phyloP scores from a whole-genome alignment of 2,329 filamentous ascomycete genomes.

The Nemania serpens region DNA sequence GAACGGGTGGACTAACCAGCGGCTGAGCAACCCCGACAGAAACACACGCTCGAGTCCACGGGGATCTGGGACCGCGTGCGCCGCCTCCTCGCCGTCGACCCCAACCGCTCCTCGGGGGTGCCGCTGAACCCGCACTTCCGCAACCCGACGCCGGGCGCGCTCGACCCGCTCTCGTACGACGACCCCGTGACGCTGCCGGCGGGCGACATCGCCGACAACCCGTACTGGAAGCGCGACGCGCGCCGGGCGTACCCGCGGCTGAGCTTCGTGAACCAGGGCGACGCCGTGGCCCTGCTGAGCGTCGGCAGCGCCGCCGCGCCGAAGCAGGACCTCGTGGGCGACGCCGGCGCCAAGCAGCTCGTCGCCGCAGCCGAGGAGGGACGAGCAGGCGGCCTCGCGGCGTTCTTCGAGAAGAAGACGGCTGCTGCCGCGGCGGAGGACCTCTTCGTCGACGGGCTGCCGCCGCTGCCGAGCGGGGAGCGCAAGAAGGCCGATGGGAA shows the following conservation, averaged over 20 bases:
- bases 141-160: conserved; percentile 76
- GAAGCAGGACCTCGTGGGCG: conserved; percentile 81
- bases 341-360: conserved; percentile 69
- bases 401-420: conserved; percentile 71
- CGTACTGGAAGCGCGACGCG: conserved; percentile 93
- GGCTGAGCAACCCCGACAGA: conserved; percentile 57
- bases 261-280: conserved; percentile 79
- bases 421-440: conserved; percentile 52
- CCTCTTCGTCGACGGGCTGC: conserved; percentile 77
- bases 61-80: conserved; percentile 89
- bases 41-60: conserved; percentile 91
- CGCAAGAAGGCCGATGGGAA: conserved; percentile 53
- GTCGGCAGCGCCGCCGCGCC: conserved; percentile 82
- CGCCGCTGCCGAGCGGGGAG: conserved; percentile 81
- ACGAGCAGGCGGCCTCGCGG: conserved; percentile 67
- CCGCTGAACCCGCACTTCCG: conserved; percentile 93
- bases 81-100: conserved; percentile 77
- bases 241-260: conserved; percentile 81
- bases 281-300: conserved; percentile 82
- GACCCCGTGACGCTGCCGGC: conserved; percentile 85
- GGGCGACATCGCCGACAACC: conserved; percentile 85
- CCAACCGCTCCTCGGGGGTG: conserved; percentile 86
- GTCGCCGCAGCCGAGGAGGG: conserved; percentile 78
- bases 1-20: too few species aligned
- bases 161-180: conserved; percentile 73